Conservation (phyloP, 148 eudicot genomes). For the Rhododendron mucronatum region DNA sequence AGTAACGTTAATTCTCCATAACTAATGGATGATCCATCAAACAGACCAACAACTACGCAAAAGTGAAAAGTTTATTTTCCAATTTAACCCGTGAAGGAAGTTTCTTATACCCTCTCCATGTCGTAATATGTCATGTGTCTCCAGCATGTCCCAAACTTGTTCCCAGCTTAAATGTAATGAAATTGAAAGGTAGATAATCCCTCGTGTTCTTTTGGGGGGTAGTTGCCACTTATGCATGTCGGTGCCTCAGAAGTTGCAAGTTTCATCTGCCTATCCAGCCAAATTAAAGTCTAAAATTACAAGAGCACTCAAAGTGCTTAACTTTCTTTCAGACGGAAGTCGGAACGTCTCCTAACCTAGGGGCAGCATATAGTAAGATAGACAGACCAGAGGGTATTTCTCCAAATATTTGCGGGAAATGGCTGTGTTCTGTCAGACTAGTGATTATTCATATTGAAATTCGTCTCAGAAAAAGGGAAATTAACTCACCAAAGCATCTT, state of each 20-base stretch:
- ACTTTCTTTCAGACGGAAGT: no score
- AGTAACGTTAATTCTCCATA: background rate
- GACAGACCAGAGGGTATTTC: background rate
- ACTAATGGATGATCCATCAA: background rate
- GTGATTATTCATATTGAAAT: background rate
- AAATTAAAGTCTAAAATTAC: background rate
- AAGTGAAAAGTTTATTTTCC: background rate
- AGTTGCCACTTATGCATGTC: background rate
- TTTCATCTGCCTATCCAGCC: background rate
- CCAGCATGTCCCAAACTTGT: background rate
- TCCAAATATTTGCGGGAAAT: background rate
- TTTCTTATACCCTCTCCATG: background rate
- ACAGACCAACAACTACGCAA: background rate
- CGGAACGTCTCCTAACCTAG: no score
- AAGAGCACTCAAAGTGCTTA: background rate
- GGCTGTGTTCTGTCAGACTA: background rate
- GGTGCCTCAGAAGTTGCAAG: background rate
- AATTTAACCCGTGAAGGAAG: background rate
- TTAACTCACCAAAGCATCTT: slow-evolving; percentile 85
- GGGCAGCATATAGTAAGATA: background rate
- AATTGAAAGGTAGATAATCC: background rate
- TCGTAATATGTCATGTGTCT: background rate
- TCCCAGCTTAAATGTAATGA: background rate
- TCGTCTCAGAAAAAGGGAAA: background rate
- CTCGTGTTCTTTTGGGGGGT: background rate